Evolutionary conservation across 2,329 filamentous ascomycete genomes (phyloP).

Genomic region (Diaporthe citriasiana): DNA sequence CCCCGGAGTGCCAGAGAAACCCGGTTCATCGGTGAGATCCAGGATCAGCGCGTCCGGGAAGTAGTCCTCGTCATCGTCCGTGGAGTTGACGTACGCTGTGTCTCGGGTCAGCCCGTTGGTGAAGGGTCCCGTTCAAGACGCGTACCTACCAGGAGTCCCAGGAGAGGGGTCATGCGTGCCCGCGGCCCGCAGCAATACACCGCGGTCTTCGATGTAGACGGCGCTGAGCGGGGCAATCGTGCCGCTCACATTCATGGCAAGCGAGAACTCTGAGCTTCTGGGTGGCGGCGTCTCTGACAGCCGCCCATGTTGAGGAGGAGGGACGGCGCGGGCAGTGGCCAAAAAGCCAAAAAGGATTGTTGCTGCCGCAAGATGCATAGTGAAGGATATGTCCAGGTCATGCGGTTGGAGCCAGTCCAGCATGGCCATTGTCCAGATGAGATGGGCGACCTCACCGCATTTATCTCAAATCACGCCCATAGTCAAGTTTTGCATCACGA

Average conservation of each 20-base stretch:
- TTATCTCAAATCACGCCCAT: neutral
- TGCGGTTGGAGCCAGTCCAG: neutral
- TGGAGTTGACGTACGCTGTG: constrained; percentile 37
- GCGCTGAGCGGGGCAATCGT: constrained; percentile 25
- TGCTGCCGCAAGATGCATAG: neutral
- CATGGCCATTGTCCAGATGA: neutral
- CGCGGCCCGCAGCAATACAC: constrained; percentile 15
- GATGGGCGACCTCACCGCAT: neutral
- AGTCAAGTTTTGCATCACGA: neutral
- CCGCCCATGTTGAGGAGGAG: neutral
- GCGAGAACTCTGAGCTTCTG: constrained; percentile 22
- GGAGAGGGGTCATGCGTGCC: neutral
- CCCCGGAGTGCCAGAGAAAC: neutral
- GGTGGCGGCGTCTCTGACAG: neutral
- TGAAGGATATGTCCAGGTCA: neutral
- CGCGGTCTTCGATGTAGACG: constrained; percentile 5
- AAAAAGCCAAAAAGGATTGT: neutral
- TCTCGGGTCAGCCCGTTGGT: neutral
- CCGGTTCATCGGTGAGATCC: constrained; percentile 29
- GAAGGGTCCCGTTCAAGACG: neutral
- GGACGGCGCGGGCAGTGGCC: neutral
- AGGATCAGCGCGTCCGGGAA: constrained; percentile 30
- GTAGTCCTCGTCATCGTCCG: neutral
- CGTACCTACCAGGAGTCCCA: constrained; percentile 13
- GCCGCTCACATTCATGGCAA: constrained; percentile 31